phyloP scores from a whole-genome alignment of 2,329 filamentous ascomycete species.

The Didymella pomorum region DNA sequence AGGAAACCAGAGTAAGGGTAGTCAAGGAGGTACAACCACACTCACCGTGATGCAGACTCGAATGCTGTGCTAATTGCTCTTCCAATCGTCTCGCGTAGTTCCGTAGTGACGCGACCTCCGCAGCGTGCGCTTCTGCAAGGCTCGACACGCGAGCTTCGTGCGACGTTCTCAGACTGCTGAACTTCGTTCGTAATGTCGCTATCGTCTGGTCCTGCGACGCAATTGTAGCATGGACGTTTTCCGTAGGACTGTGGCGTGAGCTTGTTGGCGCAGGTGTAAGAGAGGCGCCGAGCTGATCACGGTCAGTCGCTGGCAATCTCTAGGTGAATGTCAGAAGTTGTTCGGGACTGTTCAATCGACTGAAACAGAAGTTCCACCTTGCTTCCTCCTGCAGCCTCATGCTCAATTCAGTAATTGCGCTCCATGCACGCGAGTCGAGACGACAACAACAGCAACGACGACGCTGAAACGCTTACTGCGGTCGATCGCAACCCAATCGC shows the following conservation, averaged over 20 bases:
- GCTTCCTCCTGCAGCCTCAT: slow-evolving; percentile 5
- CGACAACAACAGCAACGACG: neutral
- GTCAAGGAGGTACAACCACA: slow-evolving; percentile 13
- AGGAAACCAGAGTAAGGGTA: slow-evolving; percentile 9
- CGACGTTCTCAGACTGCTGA: slow-evolving; percentile 46
- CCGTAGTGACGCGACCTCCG: slow-evolving; percentile 51
- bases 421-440: slow-evolving; percentile 4
- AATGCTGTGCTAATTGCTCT: slow-evolving; percentile 40
- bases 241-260: slow-evolving; percentile 30
- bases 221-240: slow-evolving; percentile 43
- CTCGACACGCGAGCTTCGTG: slow-evolving; percentile 52
- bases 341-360: neutral
- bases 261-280: slow-evolving; percentile 23
- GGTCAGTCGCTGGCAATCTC: slow-evolving; percentile 20
- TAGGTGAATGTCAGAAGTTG: neutral
- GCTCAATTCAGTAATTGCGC: slow-evolving; percentile 1
- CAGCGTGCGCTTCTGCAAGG: slow-evolving; percentile 50
- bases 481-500: neutral
- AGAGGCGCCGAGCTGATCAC: slow-evolving; percentile 28
- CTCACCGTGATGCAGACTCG: slow-evolving; percentile 44
- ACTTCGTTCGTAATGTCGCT: slow-evolving; percentile 46
- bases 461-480: slow-evolving; percentile 7
- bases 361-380: neutral
- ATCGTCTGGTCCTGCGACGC: slow-evolving; percentile 45
- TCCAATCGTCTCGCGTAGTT: slow-evolving; percentile 52